Percentiles rank a stretch among this genome's conserved stretches.
phyloP scores from a whole-genome alignment of 208 protist genomes.

The Balamuthia mandrillaris region DNA sequence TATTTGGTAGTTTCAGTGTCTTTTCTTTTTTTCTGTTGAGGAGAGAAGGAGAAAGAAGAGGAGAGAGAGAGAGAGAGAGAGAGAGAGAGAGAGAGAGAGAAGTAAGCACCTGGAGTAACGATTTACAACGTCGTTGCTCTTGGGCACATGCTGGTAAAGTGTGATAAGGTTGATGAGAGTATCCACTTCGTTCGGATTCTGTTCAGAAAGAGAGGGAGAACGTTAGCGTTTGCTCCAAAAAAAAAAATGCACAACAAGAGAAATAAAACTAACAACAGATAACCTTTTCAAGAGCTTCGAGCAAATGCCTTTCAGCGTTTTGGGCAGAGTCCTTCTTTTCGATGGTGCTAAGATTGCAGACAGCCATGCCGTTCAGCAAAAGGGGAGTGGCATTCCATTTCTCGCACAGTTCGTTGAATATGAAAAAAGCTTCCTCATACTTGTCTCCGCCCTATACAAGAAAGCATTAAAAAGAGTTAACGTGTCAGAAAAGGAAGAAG shows the following conservation, averaged over 20 bases:
- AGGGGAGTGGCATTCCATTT: conserved; percentile 53
- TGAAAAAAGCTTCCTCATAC: conserved; percentile 55
- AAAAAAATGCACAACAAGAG: not conserved
- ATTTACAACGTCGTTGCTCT: conserved; percentile 36
- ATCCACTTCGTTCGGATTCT: conserved; percentile 38
- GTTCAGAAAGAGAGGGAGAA: not conserved
- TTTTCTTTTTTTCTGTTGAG: not conserved
- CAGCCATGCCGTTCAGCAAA: conserved; percentile 56
- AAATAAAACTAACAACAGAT: not conserved
- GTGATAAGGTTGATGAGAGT: conserved; percentile 32
- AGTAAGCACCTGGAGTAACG: conserved; percentile 28
- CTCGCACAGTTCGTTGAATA: conserved; percentile 53
- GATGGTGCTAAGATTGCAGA: conserved; percentile 26
- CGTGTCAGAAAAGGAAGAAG: not conserved
- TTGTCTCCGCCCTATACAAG: conserved; percentile 48
- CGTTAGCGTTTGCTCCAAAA: not conserved
- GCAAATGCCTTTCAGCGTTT: conserved; percentile 54
- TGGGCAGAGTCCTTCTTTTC: conserved; percentile 35
- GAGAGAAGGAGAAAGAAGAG: not conserved
- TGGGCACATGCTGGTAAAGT: conserved; percentile 37
- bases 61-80: not conserved
- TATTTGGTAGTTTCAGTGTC: not conserved
- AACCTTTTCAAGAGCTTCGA: conserved; percentile 49
- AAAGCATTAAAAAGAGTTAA: not conserved
- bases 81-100: not conserved